Percentiles rank a stretch among this genome's conserved stretches.
Conservation (phyloP, 2,329 filamentous ascomycete species). For the Aplosporella prunicola region DNA sequence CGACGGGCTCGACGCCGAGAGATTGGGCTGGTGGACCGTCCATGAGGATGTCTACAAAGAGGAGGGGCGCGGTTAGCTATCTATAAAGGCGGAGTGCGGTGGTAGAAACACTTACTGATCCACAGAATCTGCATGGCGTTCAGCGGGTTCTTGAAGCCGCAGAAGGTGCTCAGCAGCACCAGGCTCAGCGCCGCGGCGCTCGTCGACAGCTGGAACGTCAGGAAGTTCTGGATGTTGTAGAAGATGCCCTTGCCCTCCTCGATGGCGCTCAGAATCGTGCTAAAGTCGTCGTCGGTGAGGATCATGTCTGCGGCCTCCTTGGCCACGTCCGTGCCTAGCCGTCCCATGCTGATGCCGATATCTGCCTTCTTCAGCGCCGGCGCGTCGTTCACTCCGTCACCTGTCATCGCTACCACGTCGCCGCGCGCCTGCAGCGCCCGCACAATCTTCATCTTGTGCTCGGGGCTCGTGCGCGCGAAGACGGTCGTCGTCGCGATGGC, state of each 20-base stretch:
- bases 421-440: slow-evolving; percentile 81
- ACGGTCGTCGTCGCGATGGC: slow-evolving; percentile 85
- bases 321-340: slow-evolving; percentile 88
- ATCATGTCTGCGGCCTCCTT: slow-evolving; percentile 97
- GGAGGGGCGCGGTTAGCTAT: too few relatives aligned
- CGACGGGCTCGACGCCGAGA: slow-evolving; percentile 88
- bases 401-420: slow-evolving; percentile 98
- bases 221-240: slow-evolving; percentile 98
- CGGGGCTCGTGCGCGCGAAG: slow-evolving; percentile 90
- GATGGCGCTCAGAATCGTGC: slow-evolving; percentile 85
- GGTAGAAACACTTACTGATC: slow-evolving; percentile 71
- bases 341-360: slow-evolving; percentile 95
- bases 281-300: slow-evolving; percentile 79
- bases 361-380: slow-evolving; percentile 94
- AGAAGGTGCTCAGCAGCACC: slow-evolving; percentile 82
- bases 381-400: slow-evolving; percentile 95
- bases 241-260: slow-evolving; percentile 99
- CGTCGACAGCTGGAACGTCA: slow-evolving; percentile 96
- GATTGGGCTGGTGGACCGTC: slow-evolving; percentile 96
- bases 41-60: slow-evolving; percentile 83
- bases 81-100: slow-evolving; percentile 10
- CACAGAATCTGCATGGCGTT: slow-evolving; percentile 99
- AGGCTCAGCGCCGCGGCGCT: slow-evolving; percentile 87
- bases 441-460: slow-evolving; percentile 98
- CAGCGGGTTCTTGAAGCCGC: slow-evolving; percentile 89